A percentile compares a stretch with the other conserved stretches of the same genome.
Evolutionary conservation across 192 early-diverging fungal genomes (phyloP).

Genomic region (Coemansia sp.): DNA sequence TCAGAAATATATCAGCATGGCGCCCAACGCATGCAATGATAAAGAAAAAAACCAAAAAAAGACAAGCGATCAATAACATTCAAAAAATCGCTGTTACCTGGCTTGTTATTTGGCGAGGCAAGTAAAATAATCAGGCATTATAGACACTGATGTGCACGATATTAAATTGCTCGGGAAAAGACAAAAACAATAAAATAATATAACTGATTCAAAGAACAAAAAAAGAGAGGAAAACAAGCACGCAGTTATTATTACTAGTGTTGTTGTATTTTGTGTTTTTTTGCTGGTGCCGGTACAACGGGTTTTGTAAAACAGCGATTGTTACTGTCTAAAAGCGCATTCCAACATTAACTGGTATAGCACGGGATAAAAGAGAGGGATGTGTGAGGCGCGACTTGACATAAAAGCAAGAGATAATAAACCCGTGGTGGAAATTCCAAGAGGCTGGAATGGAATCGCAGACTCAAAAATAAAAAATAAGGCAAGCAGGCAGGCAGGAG

Average conservation of each 20-base stretch:
- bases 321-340: background rate
- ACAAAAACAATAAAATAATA: too few relatives aligned
- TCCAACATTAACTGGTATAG: background rate
- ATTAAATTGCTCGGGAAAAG: too few relatives aligned
- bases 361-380: background rate
- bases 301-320: background rate
- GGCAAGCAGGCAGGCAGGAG: background rate
- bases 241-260: background rate
- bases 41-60: too few relatives aligned
- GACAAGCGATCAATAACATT: too few relatives aligned
- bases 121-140: too few relatives aligned
- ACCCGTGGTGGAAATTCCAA: background rate
- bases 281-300: background rate
- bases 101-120: too few relatives aligned
- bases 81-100: too few relatives aligned
- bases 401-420: background rate
- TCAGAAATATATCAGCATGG: too few relatives aligned
- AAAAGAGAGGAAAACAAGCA: background rate
- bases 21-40: too few relatives aligned
- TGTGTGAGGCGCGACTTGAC: background rate
- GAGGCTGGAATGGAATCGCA: slow-evolving; percentile 5
- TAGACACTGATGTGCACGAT: too few relatives aligned
- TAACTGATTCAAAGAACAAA: too few relatives aligned
- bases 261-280: background rate
- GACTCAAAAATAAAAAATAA: background rate